Conservation (phyloP, 2,329 filamentous ascomycete genomes). For the Nemania sp. region DNA sequence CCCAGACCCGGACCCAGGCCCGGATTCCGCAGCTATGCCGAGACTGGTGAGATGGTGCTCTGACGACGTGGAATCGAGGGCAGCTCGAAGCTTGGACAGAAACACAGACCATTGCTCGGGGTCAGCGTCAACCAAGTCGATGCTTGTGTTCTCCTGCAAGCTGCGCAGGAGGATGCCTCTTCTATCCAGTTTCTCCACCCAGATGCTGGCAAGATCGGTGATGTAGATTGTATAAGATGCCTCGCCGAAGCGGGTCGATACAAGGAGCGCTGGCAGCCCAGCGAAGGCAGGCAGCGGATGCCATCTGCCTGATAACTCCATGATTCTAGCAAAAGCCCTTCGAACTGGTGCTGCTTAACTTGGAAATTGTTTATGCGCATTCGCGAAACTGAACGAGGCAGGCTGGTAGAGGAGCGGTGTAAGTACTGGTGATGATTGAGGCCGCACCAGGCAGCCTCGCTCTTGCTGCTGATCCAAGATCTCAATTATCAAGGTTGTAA, state of each 20-base stretch:
- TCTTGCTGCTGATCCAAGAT: too few species aligned
- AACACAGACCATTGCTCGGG: constrained; percentile 69
- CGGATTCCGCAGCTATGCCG: constrained; percentile 43
- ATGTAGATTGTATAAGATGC: constrained; percentile 66
- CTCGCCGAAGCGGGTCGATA: constrained; percentile 59
- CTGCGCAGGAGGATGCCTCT: constrained; percentile 66
- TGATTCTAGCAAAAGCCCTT: constrained; percentile 5
- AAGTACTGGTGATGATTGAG: constrained; percentile 1
- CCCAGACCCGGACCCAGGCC: too few species aligned
- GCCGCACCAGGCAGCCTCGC: not conserved
- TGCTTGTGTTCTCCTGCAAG: constrained; percentile 65
- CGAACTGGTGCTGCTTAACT: not conserved
- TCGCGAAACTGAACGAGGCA: not conserved
- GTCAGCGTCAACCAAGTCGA: constrained; percentile 70
- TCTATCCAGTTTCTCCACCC: constrained; percentile 67
- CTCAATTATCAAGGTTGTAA: too few species aligned
- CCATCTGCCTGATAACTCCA: constrained; percentile 46
- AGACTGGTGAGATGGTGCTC: constrained; percentile 51
- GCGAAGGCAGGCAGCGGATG: constrained; percentile 50
- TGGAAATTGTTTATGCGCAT: not conserved
- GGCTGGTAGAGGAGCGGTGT: not conserved
- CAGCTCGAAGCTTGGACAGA: constrained; percentile 61
- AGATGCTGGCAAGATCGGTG: constrained; percentile 74
- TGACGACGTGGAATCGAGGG: constrained; percentile 51
- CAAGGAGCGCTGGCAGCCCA: constrained; percentile 62